phyloP scores from a whole-genome alignment of 2,329 filamentous ascomycete genomes.

The Stagonosporopsis chrysanthemi region DNA sequence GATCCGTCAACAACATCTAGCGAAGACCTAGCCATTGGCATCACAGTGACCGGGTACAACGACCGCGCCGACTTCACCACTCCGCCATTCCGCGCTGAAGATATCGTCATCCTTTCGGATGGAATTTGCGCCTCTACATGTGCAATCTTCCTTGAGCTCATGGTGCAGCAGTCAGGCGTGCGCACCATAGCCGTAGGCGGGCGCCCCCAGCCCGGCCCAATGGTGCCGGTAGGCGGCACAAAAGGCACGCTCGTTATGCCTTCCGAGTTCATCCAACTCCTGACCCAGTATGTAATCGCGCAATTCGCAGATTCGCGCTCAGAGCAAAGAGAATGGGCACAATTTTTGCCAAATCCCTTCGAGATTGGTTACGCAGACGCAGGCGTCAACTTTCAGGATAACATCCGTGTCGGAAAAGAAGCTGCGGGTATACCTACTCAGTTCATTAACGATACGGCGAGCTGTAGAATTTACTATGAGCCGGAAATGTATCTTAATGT shows the following conservation, averaged over 20 bases:
- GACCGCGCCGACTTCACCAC: conserved; percentile 36
- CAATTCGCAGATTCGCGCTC: conserved; percentile 25
- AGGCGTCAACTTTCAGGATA: conserved; percentile 51
- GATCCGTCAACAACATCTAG: conserved; percentile 46
- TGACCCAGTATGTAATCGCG: conserved; percentile 28
- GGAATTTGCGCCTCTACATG: conserved; percentile 57
- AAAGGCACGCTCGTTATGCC: conserved; percentile 52
- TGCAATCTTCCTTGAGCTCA: conserved; percentile 56
- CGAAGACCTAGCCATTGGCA: conserved; percentile 33
- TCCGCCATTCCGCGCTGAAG: conserved; percentile 48
- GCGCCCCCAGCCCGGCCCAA: conserved; percentile 50
- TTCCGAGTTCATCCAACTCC: conserved; percentile 30
- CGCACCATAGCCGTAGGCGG: conserved; percentile 54
- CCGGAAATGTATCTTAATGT: conserved; percentile 61
- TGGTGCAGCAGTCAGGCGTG: conserved; percentile 55
- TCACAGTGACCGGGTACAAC: conserved; percentile 42
- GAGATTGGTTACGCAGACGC: conserved; percentile 34
- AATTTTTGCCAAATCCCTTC: conserved; percentile 36
- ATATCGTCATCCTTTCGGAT: conserved; percentile 53
- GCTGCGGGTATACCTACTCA: conserved; percentile 58
- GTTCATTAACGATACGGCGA: conserved; percentile 67
- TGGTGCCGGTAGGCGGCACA: conserved; percentile 55
- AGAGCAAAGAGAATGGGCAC: conserved; percentile 30
- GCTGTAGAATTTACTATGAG: conserved; percentile 69
- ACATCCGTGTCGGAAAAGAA: conserved; percentile 45